These are phyloP conservation scores for Cichorium intybus DNA, from an alignment of 140 eudicot genomes.

Conservation along the genomic window DNA sequence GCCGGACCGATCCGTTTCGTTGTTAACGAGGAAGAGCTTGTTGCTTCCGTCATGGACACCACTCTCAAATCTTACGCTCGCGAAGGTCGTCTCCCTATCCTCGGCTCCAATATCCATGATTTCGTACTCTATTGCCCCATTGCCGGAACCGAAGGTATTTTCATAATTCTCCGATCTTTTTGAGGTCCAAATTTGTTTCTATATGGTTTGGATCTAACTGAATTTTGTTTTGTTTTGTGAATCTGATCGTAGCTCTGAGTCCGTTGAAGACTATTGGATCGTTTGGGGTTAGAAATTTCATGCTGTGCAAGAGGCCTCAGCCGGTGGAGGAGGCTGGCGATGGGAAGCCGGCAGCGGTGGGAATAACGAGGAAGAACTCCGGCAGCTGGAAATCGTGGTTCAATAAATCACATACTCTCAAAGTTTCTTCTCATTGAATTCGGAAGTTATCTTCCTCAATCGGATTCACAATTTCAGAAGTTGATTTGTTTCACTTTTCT, in stretches of 20 bases:
- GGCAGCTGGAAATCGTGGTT: slow-evolving; percentile 83
- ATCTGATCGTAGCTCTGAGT: slow-evolving; percentile 49
- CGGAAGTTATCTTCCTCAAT: slow-evolving; percentile 16
- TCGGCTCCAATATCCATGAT: slow-evolving; percentile 63
- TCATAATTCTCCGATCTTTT: not conserved
- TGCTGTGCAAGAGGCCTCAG: slow-evolving; percentile 86
- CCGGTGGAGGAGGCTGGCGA: slow-evolving; percentile 29
- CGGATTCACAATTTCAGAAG: slow-evolving; percentile 4
- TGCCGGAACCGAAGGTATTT: slow-evolving; percentile 70
- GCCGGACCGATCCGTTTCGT: slow-evolving; percentile 88
- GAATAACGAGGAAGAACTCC: slow-evolving; percentile 42
- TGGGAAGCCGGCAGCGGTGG: slow-evolving; percentile 34
- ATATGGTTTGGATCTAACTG: not conserved
- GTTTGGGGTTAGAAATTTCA: slow-evolving; percentile 70
- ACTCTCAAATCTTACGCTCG: slow-evolving; percentile 83
- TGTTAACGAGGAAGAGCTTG: slow-evolving; percentile 60
- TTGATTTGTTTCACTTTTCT: not conserved
- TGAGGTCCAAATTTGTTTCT: not conserved
- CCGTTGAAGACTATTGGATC: slow-evolving; percentile 82
- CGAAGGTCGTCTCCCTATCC: slow-evolving; percentile 74
- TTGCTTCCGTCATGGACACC: slow-evolving; percentile 62
- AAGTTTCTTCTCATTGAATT: slow-evolving; percentile 60
- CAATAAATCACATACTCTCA: slow-evolving; percentile 56
- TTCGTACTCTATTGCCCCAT: slow-evolving; percentile 74
- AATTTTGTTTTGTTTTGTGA: not conserved